Evolutionary conservation across 306 rosid species (phyloP).

Genomic region (Gastrolobium bilobum): DNA sequence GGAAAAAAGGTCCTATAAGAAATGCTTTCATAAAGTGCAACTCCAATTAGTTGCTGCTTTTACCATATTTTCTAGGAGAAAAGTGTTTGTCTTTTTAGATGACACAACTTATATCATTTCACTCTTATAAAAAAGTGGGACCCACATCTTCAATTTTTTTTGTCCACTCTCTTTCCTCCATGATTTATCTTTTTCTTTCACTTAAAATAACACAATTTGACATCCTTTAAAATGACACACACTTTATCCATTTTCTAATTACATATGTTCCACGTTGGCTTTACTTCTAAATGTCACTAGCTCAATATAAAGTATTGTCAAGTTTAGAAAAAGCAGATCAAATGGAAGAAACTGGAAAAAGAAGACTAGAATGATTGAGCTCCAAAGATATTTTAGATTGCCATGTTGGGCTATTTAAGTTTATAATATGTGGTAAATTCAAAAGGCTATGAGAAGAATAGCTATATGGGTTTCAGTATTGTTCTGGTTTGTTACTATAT

Average conservation of each 20-base stretch:
- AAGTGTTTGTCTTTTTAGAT: too few relatives aligned
- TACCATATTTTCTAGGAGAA: too few relatives aligned
- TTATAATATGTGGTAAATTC: background rate
- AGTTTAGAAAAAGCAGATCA: background rate
- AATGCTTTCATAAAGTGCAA: background rate
- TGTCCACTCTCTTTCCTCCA: too few relatives aligned
- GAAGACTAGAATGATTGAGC: slow-evolving; percentile 2
- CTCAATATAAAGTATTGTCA: background rate
- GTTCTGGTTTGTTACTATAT: too few relatives aligned
- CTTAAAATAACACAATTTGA: too few relatives aligned
- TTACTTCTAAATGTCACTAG: background rate
- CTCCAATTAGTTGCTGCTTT: background rate
- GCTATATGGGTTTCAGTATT: background rate
- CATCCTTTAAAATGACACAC: too few relatives aligned
- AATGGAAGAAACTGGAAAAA: background rate
- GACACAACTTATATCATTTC: too few relatives aligned
- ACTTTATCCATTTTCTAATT: slow-evolving; percentile 6
- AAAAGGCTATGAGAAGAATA: background rate
- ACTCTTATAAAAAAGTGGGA: too few relatives aligned
- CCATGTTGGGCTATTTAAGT: background rate
- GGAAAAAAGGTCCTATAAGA: background rate
- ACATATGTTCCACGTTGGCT: background rate
- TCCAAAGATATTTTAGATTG: slow-evolving; percentile 12
- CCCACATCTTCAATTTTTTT: too few relatives aligned
- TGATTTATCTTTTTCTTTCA: too few relatives aligned